Evolutionary conservation across 2,329 filamentous ascomycete genomes (phyloP).

Genomic region (Fusarium azukiicola): DNA sequence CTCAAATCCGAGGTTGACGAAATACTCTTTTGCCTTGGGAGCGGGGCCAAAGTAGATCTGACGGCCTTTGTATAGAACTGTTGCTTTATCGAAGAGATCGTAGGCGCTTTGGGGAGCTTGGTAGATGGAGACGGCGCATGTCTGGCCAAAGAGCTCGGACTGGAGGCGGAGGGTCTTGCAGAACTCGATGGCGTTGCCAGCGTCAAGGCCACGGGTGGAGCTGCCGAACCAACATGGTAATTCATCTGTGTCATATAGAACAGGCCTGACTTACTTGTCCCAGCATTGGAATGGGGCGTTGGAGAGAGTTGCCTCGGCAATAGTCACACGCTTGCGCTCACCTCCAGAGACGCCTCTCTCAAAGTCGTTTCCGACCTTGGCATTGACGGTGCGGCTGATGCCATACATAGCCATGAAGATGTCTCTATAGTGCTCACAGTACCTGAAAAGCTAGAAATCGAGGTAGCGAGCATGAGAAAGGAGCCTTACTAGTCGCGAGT

Average conservation of each 20-base stretch:
- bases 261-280: slow-evolving; percentile 72
- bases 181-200: slow-evolving; percentile 82
- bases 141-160: slow-evolving; percentile 77
- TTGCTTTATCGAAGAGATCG: slow-evolving; percentile 81
- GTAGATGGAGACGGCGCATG: slow-evolving; percentile 81
- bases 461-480: slow-evolving; percentile 52
- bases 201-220: slow-evolving; percentile 79
- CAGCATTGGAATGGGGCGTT: slow-evolving; percentile 80
- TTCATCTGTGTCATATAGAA: too few species aligned
- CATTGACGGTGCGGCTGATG: slow-evolving; percentile 84
- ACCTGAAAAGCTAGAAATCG: neutral
- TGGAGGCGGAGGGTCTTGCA: slow-evolving; percentile 79
- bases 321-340: slow-evolving; percentile 67
- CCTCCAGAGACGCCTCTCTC: slow-evolving; percentile 76
- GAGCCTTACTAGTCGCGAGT: slow-evolving; percentile 66
- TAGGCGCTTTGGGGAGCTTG: slow-evolving; percentile 72
- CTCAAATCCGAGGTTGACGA: slow-evolving; percentile 73
- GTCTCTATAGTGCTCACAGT: slow-evolving; percentile 77
- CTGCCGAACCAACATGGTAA: slow-evolving; percentile 55
- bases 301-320: slow-evolving; percentile 56
- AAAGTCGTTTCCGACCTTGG: slow-evolving; percentile 84
- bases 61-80: slow-evolving; percentile 83
- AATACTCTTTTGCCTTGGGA: slow-evolving; percentile 47
- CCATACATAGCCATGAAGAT: slow-evolving; percentile 86
- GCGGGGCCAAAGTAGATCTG: slow-evolving; percentile 73